A percentile compares a stretch with the other conserved stretches of the same genome.
Conservation (phyloP, 176 grass and related monocot genomes). For the Microstegium vimineum region DNA sequence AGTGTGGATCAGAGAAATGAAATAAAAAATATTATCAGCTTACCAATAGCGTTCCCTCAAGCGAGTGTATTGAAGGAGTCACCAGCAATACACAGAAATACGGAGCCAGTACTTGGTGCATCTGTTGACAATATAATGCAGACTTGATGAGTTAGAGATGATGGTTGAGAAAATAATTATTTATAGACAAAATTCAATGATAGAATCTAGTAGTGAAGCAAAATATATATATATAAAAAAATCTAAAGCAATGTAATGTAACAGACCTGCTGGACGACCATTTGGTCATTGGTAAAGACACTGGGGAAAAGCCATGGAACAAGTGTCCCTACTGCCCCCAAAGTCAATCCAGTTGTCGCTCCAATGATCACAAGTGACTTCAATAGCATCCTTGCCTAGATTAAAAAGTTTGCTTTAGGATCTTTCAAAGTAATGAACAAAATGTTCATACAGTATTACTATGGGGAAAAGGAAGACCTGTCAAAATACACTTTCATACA, state of each 20-base stretch:
- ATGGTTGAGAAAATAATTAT: background rate
- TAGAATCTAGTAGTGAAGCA: background rate
- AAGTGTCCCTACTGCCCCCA: conserved; percentile 66
- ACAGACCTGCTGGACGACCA: conserved; percentile 70
- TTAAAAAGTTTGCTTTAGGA: conserved; percentile 25
- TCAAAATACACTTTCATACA: background rate
- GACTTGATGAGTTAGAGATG: conserved; percentile 11
- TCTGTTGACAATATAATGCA: conserved; percentile 47
- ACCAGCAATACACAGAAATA: conserved; percentile 76
- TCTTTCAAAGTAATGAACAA: conserved; percentile 21
- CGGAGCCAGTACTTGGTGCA: conserved; percentile 78
- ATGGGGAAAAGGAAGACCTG: background rate
- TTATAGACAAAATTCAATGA: background rate
- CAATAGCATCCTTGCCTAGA: conserved; percentile 84
- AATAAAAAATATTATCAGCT: conserved; percentile 29
- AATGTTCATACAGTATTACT: conserved; percentile 5
- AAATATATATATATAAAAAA: conserved; percentile 7
- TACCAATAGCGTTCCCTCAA: conserved; percentile 97
- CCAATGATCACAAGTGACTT: conserved; percentile 89
- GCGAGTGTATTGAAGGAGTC: conserved; percentile 83
- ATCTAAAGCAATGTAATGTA: conserved; percentile 13
- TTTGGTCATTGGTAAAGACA: conserved; percentile 67
- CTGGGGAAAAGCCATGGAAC: conserved; percentile 74
- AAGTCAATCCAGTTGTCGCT: conserved; percentile 54
- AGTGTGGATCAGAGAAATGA: background rate